phyloP scores from a whole-genome alignment of 805 yeast species.

The Teunomyces kruisii region DNA sequence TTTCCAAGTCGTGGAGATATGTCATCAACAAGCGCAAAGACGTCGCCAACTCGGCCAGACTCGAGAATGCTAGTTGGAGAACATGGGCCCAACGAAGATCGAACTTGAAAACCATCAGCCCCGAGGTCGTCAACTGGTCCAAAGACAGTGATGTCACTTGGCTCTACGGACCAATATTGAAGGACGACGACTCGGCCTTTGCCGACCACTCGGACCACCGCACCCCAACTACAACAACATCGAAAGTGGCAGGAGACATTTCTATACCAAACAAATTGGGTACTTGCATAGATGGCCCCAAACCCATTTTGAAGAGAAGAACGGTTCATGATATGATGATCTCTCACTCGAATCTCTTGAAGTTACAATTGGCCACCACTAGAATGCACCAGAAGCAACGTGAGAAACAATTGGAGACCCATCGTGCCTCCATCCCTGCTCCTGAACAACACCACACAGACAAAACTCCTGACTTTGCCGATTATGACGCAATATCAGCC shows the following conservation, averaged over 20 bases:
- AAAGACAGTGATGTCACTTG: constrained; percentile 97
- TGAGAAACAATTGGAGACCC: constrained; percentile 19
- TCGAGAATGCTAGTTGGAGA: constrained; percentile 89
- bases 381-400: constrained; percentile 33
- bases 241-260: constrained; percentile 47
- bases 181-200: constrained; percentile 33
- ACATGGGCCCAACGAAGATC: constrained; percentile 87
- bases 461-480: constrained; percentile 41
- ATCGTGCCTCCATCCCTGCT: not conserved
- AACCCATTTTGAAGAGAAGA: constrained; percentile 86
- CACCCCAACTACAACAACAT: constrained; percentile 33
- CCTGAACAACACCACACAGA: constrained; percentile 12
- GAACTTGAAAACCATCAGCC: constrained; percentile 73
- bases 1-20: constrained; percentile 94
- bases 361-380: constrained; percentile 40
- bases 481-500: constrained; percentile 44
- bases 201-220: constrained; percentile 10
- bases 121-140: constrained; percentile 84
- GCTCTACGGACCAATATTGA: constrained; percentile 88
- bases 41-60: constrained; percentile 58
- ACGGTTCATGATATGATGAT: constrained; percentile 81
- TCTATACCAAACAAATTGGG: constrained; percentile 33
- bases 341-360: constrained; percentile 50
- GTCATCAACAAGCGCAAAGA: constrained; percentile 79
- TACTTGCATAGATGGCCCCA: constrained; percentile 36